Conservation (phyloP, 108 stramenopile genomes). For the Cyclotella choctawhatcheeana region DNA sequence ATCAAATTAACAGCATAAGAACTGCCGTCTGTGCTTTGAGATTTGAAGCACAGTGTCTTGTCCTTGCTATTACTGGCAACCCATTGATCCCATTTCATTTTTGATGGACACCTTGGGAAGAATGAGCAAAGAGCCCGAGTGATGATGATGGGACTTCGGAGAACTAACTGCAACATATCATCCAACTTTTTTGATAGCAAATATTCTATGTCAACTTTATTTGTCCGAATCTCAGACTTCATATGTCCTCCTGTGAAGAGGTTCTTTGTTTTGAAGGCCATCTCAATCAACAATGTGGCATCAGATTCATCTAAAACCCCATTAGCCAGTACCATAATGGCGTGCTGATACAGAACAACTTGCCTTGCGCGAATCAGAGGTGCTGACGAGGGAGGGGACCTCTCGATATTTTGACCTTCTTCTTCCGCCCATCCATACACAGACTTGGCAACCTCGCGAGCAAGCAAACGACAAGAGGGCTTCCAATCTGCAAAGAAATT, state of each 20-base stretch:
- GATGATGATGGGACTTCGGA: constrained; percentile 4
- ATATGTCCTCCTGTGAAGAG: constrained; percentile 18
- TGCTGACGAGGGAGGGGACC: constrained; percentile 7
- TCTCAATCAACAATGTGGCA: constrained; percentile 12
- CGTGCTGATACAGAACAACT: constrained; percentile 22
- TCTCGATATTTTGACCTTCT: constrained; percentile 14
- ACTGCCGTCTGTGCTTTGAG: constrained; percentile 25
- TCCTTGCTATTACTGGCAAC: background rate
- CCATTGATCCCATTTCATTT: constrained; percentile 28
- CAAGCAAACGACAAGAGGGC: background rate
- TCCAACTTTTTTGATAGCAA: background rate
- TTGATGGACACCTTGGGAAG: constrained; percentile 14
- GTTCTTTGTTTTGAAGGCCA: constrained; percentile 30
- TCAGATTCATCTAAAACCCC: constrained; percentile 28
- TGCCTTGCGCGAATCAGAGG: constrained; percentile 13
- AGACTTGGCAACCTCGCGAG: constrained; percentile 11
- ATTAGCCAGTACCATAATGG: constrained; percentile 17
- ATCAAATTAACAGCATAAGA: constrained; percentile 53
- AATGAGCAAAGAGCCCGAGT: constrained; percentile 19
- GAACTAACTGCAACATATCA: background rate
- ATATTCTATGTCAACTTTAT: constrained; percentile 16
- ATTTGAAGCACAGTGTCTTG: constrained; percentile 48
- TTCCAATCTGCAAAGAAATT: constrained; percentile 31
- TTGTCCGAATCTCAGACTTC: constrained; percentile 15
- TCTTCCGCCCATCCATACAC: constrained; percentile 25